A percentile compares a stretch with the other conserved stretches of the same genome.
Evolutionary conservation across 306 rosid genomes (phyloP).

Genomic region (Vicia faba): DNA sequence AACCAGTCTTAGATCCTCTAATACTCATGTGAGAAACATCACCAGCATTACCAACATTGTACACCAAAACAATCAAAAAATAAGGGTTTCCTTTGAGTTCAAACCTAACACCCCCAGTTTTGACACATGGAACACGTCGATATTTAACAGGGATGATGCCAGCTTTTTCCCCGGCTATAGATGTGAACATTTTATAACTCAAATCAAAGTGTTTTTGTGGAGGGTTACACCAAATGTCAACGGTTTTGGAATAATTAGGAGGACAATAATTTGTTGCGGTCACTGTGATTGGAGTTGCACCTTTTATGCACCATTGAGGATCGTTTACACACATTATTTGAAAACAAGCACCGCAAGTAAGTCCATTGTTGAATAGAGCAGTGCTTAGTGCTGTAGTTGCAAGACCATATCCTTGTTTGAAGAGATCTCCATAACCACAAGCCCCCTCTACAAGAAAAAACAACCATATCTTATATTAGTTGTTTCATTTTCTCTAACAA

Average conservation of each 20-base stretch:
- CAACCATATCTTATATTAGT: no score
- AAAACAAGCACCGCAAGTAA: constrained; percentile 64
- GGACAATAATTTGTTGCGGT: constrained; percentile 78
- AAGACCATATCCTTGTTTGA: constrained; percentile 73
- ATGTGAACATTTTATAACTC: constrained; percentile 60
- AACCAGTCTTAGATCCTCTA: constrained; percentile 35
- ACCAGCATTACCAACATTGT: constrained; percentile 63
- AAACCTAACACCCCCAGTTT: constrained; percentile 54
- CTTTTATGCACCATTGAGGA: constrained; percentile 52
- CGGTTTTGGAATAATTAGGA: constrained; percentile 37
- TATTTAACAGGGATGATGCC: constrained; percentile 62
- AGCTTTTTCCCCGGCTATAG: constrained; percentile 45
- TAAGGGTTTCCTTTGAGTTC: constrained; percentile 57
- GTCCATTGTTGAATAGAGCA: constrained; percentile 55
- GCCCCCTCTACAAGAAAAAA: constrained; percentile 57
- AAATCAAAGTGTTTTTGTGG: constrained; percentile 68
- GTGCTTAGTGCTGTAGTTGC: no score
- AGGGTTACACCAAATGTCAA: constrained; percentile 69
- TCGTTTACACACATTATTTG: constrained; percentile 51
- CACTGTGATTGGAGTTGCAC: constrained; percentile 45
- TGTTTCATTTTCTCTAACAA: no score
- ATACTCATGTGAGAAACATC: constrained; percentile 43
- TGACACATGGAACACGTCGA: constrained; percentile 43
- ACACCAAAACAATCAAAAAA: constrained; percentile 44
- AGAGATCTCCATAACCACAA: constrained; percentile 71